Conservation (phyloP, 306 rosid genomes). For the Hippophae rhamnoides region DNA sequence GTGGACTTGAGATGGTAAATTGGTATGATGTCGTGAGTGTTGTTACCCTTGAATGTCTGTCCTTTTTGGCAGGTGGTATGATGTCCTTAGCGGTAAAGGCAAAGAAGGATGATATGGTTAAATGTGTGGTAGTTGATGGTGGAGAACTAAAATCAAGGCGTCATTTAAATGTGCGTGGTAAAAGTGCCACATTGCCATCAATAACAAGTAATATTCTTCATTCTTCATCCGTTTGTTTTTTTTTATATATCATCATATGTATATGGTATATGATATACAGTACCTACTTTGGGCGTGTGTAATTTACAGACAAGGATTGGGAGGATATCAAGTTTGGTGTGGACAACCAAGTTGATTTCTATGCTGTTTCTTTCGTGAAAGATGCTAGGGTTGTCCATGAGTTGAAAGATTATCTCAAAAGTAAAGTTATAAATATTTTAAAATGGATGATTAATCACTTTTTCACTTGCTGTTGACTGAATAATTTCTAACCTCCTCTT, state of each 20-base stretch:
- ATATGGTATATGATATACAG: not conserved
- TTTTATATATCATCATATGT: not conserved
- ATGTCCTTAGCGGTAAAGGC: conserved; percentile 83
- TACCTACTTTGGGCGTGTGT: conserved; percentile 1
- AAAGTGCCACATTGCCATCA: conserved; percentile 95
- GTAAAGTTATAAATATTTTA: conserved; percentile 24
- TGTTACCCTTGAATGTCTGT: conserved; percentile 1
- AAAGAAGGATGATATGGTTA: conserved; percentile 62
- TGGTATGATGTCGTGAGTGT: conserved; percentile 7
- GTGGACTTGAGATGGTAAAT: conserved; percentile 3
- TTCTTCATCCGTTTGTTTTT: not conserved
- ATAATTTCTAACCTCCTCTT: conserved; percentile 16
- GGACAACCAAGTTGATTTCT: conserved; percentile 88
- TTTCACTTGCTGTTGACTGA: conserved; percentile 15
- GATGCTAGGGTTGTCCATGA: conserved; percentile 82
- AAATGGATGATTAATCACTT: not conserved
- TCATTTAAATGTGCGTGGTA: conserved; percentile 92
- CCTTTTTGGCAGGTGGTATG: conserved; percentile 72
- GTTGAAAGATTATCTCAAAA: conserved; percentile 73
- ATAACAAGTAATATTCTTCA: conserved; percentile 56
- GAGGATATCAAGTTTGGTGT: conserved; percentile 98
- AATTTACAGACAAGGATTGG: conserved; percentile 80
- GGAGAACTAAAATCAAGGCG: conserved; percentile 96
- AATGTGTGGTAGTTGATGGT: conserved; percentile 79
- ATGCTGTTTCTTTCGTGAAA: conserved; percentile 93